These are phyloP conservation scores for Geoglossum glabrum DNA, from an alignment of 495 filamentous ascomycete genomes.

Conservation along the genomic window DNA sequence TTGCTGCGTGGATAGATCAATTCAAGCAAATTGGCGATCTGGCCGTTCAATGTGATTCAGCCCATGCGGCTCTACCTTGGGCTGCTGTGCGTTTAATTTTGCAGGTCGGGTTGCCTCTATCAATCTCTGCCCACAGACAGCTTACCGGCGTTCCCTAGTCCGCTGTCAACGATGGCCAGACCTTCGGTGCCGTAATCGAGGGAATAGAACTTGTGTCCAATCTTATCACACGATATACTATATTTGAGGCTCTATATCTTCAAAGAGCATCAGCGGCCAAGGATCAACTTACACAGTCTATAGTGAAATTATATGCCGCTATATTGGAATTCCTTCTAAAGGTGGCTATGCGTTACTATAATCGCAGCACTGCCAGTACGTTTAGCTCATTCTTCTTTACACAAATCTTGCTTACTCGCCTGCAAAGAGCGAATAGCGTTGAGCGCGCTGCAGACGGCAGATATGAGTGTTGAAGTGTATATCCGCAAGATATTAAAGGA, in stretches of 20 bases:
- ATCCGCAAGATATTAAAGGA: not conserved
- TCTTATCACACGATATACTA: constrained; percentile 12
- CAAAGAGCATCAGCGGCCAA: not conserved
- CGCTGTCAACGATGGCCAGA: constrained; percentile 10
- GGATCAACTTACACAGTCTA: constrained; percentile 9
- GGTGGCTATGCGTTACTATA: constrained; percentile 9
- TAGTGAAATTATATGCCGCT: constrained; percentile 11
- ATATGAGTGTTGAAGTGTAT: not conserved
- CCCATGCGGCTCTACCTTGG: constrained; percentile 25
- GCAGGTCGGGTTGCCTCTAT: constrained; percentile 13
- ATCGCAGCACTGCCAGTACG: not conserved
- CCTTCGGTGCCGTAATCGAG: constrained; percentile 9
- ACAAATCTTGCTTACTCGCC: not conserved
- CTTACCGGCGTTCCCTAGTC: constrained; percentile 8
- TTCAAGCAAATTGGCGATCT: constrained; percentile 23
- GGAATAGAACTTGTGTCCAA: constrained; percentile 14
- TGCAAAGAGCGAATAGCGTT: not conserved
- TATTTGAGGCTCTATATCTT: constrained; percentile 17
- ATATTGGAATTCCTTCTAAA: constrained; percentile 9
- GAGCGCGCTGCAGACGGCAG: not conserved
- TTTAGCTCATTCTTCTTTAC: not conserved
- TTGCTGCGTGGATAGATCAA: constrained; percentile 19
- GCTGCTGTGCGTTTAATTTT: constrained; percentile 23
- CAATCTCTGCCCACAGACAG: not conserved
- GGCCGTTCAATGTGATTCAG: constrained; percentile 20